Conservation (phyloP, 208 protist genomes). For the Trichomonas tenax region DNA sequence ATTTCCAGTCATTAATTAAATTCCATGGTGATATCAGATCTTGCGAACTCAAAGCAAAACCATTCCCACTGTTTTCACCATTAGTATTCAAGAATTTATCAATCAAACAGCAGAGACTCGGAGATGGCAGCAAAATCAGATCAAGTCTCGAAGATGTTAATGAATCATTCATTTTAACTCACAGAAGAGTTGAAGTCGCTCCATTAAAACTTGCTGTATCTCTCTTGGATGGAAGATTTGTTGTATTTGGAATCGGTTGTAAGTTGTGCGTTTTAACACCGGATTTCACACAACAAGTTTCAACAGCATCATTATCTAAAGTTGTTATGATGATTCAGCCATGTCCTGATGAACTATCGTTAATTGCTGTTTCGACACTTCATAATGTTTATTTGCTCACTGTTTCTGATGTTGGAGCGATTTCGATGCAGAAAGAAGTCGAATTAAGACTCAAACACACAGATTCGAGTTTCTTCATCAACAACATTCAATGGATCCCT, state of each 20-base stretch:
- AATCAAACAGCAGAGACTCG: background rate
- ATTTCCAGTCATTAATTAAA: background rate
- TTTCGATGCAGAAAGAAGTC: background rate
- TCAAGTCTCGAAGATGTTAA: background rate
- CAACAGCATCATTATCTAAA: background rate
- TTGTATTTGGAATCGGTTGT: background rate
- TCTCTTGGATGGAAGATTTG: background rate
- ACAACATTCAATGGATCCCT: background rate
- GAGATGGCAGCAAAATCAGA: background rate
- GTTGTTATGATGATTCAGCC: background rate
- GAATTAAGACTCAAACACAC: background rate
- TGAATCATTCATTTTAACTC: background rate
- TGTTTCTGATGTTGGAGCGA: background rate
- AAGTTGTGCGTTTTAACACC: background rate
- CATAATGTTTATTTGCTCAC: background rate
- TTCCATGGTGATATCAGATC: background rate
- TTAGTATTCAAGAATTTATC: background rate
- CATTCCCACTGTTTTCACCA: background rate
- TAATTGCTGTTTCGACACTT: background rate
- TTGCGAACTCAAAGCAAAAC: background rate
- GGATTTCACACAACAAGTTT: background rate
- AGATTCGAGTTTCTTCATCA: background rate
- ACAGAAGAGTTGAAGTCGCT: background rate
- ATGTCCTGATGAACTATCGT: background rate
- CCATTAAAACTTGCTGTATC: background rate